A percentile compares a stretch with the other conserved stretches of the same genome.
Evolutionary conservation across 148 eudicot species (phyloP).

Genomic region (Arbutus unedo): DNA sequence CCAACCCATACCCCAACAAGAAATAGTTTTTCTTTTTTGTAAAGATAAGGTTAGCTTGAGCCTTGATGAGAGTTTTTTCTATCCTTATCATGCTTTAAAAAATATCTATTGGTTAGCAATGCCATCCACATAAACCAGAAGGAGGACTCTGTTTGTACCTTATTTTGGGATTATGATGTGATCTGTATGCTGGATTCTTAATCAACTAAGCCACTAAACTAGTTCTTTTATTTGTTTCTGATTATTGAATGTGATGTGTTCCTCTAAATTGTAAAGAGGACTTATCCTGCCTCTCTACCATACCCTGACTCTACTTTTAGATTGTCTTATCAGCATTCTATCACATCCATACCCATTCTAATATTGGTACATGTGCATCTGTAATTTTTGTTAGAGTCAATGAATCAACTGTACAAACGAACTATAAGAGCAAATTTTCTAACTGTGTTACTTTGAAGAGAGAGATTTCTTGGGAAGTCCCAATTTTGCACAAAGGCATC

Average conservation of each 20-base stretch:
- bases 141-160: neutral
- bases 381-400: neutral
- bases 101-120: neutral
- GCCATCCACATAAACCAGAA: too few relatives aligned
- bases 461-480: neutral
- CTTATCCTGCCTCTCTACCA: neutral
- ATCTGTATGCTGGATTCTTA: neutral
- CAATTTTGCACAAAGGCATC: neutral
- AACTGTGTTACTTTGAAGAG: neutral
- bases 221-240: neutral
- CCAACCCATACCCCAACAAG: neutral
- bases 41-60: too few relatives aligned
- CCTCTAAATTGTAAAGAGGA: neutral
- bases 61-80: too few relatives aligned
- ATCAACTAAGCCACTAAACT: neutral
- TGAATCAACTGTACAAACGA: neutral
- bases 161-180: neutral
- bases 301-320: neutral
- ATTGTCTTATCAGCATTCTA: neutral
- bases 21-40: neutral
- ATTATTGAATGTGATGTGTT: neutral
- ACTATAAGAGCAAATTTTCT: neutral
- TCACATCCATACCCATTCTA: neutral
- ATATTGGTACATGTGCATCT: neutral
- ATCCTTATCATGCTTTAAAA: neutral